Conservation (phyloP, 441 rosid species). For the Erodium moschatum region DNA sequence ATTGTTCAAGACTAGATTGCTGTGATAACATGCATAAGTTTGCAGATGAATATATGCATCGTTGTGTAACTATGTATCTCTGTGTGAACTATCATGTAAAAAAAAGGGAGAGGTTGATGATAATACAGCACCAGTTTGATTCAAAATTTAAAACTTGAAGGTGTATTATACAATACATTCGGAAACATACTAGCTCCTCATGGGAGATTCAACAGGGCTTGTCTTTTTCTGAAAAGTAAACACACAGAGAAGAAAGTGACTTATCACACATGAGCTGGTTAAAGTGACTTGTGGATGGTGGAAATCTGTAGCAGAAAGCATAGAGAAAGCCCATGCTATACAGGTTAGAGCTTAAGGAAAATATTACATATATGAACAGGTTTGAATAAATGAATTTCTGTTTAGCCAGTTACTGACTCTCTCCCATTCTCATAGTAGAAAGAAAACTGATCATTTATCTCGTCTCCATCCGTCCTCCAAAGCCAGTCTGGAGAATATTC, state of each 20-base stretch:
- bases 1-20: no score
- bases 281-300: conserved; percentile 22
- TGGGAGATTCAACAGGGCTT: conserved; percentile 26
- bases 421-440: conserved; percentile 31
- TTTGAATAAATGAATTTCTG: conserved; percentile 45
- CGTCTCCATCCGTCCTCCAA: conserved; percentile 63
- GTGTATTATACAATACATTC: conserved; percentile 32
- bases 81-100: background rate
- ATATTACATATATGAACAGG: conserved; percentile 37
- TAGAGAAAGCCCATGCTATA: conserved; percentile 30
- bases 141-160: conserved; percentile 21
- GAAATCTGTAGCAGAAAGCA: conserved; percentile 27
- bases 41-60: background rate
- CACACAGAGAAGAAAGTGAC: conserved; percentile 30
- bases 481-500: conserved; percentile 44
- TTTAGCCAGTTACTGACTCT: conserved; percentile 39
- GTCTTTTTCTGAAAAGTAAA: conserved; percentile 32
- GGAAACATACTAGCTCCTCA: conserved; percentile 26
- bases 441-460: conserved; percentile 30
- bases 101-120: background rate
- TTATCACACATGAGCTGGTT: conserved; percentile 30
- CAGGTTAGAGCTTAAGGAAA: conserved; percentile 35
- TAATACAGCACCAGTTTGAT: conserved; percentile 8
- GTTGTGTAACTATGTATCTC: background rate
- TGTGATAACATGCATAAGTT: background rate